Conservation (phyloP, 2,329 filamentous ascomycete species). For the Paraphaeosphaeria sporulosa region DNA sequence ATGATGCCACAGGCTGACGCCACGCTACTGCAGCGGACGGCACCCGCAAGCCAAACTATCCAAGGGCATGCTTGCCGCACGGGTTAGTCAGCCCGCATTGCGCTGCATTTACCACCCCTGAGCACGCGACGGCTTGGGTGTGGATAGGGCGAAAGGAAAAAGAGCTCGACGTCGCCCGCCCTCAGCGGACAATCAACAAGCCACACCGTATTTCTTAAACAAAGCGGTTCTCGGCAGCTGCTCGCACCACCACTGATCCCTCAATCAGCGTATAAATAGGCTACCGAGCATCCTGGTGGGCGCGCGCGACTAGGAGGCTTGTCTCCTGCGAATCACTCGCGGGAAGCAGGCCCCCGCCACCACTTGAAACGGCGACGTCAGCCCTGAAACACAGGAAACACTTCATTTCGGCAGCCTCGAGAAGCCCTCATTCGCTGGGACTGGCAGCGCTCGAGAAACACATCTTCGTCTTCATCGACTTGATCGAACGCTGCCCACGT, state of each 20-base stretch:
- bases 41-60: neutral
- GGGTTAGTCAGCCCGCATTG: constrained; percentile 20
- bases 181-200: constrained; percentile 10
- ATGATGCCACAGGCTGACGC: constrained; percentile 25
- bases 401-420: constrained; percentile 34
- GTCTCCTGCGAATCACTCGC: constrained; percentile 10
- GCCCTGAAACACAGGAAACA: constrained; percentile 43
- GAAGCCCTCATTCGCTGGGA: constrained; percentile 34
- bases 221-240: neutral
- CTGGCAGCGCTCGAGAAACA: constrained; percentile 15
- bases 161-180: neutral
- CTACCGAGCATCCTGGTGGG: neutral
- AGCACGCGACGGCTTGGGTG: constrained; percentile 12
- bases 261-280: constrained; percentile 3
- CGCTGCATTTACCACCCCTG: constrained; percentile 21
- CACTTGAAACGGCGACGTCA: constrained; percentile 41
- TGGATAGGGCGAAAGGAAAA: constrained; percentile 8
- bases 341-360: constrained; percentile 14
- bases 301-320: constrained; percentile 9
- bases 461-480: constrained; percentile 18
- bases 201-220: constrained; percentile 1
- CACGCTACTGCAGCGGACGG: constrained; percentile 4
- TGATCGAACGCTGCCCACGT: constrained; percentile 34
- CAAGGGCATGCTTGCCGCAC: neutral
- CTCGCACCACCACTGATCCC: neutral